phyloP scores from a whole-genome alignment of 306 rosid species.

The Dalbergia oliveri region DNA sequence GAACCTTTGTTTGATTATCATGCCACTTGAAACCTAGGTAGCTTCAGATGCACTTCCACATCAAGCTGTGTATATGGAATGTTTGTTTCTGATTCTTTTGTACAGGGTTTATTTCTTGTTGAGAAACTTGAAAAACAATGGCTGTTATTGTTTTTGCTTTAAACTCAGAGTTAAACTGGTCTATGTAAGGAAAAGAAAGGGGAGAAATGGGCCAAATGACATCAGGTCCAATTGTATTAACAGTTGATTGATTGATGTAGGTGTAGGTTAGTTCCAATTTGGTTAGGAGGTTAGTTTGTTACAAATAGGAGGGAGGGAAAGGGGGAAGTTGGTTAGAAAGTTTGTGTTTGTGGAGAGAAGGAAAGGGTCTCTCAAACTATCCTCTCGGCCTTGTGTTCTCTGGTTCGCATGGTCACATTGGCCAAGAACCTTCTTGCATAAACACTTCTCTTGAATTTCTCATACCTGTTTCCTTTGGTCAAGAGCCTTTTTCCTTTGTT shows the following conservation, averaged over 20 bases:
- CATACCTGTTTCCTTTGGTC: too few relatives aligned
- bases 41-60: neutral
- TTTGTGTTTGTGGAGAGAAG: neutral
- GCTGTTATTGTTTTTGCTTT: neutral
- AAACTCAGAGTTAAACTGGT: neutral
- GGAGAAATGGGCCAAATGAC: neutral
- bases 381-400: too few relatives aligned
- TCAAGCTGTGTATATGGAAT: neutral
- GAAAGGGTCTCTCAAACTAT: neutral
- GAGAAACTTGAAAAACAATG: neutral
- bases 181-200: neutral
- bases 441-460: too few relatives aligned
- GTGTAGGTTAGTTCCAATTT: neutral
- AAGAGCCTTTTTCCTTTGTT: too few relatives aligned
- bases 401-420: too few relatives aligned
- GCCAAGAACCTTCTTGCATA: too few relatives aligned
- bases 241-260: neutral
- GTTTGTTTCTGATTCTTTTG: neutral
- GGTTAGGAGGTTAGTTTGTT: too few relatives aligned
- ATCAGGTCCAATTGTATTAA: neutral
- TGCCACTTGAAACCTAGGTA: neutral
- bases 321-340: neutral
- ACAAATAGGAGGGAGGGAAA: too few relatives aligned
- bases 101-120: neutral
- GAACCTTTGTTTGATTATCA: neutral